These are phyloP conservation scores for Aspergillus campestris DNA, from an alignment of 495 filamentous ascomycete species.

Conservation along the genomic window DNA sequence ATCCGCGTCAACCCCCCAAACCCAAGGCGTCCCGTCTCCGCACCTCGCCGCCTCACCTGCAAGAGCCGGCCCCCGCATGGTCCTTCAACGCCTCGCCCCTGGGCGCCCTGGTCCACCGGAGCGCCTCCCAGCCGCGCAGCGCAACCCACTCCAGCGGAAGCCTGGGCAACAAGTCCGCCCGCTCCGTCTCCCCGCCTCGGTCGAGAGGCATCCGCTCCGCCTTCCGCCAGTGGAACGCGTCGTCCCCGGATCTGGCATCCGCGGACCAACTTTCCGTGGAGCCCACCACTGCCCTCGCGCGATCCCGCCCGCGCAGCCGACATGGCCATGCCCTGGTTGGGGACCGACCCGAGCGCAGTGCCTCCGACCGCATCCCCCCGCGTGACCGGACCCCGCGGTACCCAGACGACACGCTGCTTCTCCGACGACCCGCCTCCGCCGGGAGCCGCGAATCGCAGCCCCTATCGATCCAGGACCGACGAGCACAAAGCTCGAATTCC, in stretches of 20 bases:
- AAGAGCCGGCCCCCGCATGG: conserved; percentile 22
- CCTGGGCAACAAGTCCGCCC: conserved; percentile 20
- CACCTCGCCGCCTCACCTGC: conserved; percentile 46
- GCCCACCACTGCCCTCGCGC: too few species aligned
- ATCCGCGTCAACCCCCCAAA: conserved; percentile 55
- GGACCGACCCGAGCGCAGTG: too few species aligned
- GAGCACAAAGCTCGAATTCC: conserved; percentile 19
- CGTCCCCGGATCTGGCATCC: conserved; percentile 12
- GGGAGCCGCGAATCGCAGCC: conserved; percentile 3
- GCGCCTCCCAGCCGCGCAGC: conserved; percentile 31
- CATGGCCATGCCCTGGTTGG: too few species aligned
- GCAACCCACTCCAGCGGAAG: conserved; percentile 12
- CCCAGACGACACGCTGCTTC: too few species aligned
- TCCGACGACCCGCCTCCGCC: conserved; percentile 5
- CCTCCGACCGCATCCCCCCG: too few species aligned
- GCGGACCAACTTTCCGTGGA: background rate
- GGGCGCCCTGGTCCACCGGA: conserved; percentile 16
- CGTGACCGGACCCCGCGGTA: too few species aligned
- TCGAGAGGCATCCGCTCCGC: conserved; percentile 28
- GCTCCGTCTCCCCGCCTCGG: conserved; percentile 36
- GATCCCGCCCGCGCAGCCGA: too few species aligned
- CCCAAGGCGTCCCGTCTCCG: conserved; percentile 41
- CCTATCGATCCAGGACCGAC: conserved; percentile 29
- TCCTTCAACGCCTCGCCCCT: conserved; percentile 22
- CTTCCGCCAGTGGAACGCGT: conserved; percentile 24